Base-by-base conservation (phyloP, 2,329 filamentous ascomycete species). In the Achaetomium macrosporum region DNA sequence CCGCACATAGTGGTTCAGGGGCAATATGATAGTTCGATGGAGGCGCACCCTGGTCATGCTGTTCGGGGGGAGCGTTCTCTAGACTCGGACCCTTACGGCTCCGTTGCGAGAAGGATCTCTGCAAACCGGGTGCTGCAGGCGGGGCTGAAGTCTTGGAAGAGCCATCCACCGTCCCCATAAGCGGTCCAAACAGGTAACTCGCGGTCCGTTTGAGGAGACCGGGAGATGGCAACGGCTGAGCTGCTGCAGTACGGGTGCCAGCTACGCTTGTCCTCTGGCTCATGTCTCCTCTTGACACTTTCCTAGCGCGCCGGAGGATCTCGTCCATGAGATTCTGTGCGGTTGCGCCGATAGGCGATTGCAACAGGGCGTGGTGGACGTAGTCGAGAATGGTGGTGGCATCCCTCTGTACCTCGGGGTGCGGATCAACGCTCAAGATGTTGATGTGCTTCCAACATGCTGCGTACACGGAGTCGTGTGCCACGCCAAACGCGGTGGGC, bases 391-490 rank as follows among this genome's bases (percentile, higher is more conserved):
- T 84, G n/a, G 86, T 77, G 6, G 83, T 84, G 10, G 90, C 92
- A 66, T 93, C 88, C 59, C 86, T 81, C 57, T 95, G 88, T 33
- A 97, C 88, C 65, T 97, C 92, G 1, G 92, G 90, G 65, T 96
- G 91, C 39, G 93, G 92, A 65, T 99, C 93, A 16, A 95, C 89
- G 42, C 90, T 92, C 68, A 97, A 78, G 57, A 95, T 88, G 54
- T 96, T 75, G 41, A 95, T 78, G 64, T 96, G 88, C 67, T 95
- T 93, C 93, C 93, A 99, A 57, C 95, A 87, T 1, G 91, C 88
- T 30, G 91, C 87, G 67, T 95, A 96, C 16, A 96, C 88, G 0
- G 90, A 96, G 65, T 95, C 93, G 59, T 88, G 84, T 12, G 91
- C 90, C 11, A 88, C 69, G 1, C 82, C 79, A 42, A 82, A 77